Percentiles rank a stretch among this genome's conserved stretches.
Evolutionary conservation across 305 asterid genomes (phyloP).

Genomic region (Solanum hybrid): DNA sequence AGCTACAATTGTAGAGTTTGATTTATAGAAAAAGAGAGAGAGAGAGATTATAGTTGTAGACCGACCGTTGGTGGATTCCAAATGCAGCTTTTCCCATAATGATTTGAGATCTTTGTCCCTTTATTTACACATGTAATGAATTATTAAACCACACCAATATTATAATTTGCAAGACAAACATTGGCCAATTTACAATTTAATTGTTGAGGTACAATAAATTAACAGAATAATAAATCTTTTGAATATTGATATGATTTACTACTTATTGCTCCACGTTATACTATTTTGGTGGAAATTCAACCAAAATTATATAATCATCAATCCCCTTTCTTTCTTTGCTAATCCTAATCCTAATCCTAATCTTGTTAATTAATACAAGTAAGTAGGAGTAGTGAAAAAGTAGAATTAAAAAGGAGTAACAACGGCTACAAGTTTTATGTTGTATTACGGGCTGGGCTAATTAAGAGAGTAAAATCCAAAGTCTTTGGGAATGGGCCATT

Average conservation of each 20-base stretch:
- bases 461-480: background rate
- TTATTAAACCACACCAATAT: background rate
- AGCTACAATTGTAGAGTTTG: background rate
- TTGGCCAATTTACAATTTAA: background rate
- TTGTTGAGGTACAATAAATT: background rate
- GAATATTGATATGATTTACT: background rate
- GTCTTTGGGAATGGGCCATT: background rate
- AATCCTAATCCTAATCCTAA: no score
- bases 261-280: background rate
- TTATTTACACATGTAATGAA: background rate
- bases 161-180: background rate
- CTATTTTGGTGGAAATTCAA: background rate
- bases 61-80: slow-evolving; percentile 1
- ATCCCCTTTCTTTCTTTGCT: background rate
- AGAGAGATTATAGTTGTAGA: background rate
- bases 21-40: background rate
- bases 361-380: background rate
- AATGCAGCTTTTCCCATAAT: background rate
- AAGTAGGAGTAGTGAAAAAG: background rate
- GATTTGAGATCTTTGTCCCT: background rate
- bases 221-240: background rate
- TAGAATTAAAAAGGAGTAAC: background rate
- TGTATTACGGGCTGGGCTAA: background rate
- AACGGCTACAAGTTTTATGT: background rate
- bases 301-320: background rate